Percentiles rank a stretch among this genome's conserved stretches.
Conservation (phyloP, 345 rosid species). For the Aethionema arabicum region DNA sequence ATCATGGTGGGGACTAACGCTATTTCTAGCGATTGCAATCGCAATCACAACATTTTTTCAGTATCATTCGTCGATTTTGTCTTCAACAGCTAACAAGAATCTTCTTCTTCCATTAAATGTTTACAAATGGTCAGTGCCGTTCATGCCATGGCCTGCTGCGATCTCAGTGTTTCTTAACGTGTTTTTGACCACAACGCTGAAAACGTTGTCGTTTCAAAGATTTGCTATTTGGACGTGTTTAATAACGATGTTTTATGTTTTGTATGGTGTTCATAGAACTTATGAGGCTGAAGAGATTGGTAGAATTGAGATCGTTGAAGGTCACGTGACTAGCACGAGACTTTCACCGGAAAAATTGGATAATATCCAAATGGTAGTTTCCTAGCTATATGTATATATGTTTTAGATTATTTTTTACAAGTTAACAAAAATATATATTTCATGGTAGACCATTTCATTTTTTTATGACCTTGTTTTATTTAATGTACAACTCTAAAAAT, state of each 20-base stretch:
- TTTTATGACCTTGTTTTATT: too few relatives aligned
- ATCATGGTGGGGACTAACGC: constrained; percentile 53
- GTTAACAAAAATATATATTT: not conserved
- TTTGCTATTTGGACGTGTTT: constrained; percentile 73
- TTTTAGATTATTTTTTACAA: not conserved
- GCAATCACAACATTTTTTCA: constrained; percentile 52
- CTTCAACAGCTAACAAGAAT: constrained; percentile 27
- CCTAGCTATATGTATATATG: not conserved
- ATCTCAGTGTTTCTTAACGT: constrained; percentile 69
- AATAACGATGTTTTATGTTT: constrained; percentile 62
- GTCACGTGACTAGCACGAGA: constrained; percentile 37
- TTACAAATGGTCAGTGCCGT: constrained; percentile 68
- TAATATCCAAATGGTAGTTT: constrained; percentile 21
- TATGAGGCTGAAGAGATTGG: constrained; percentile 74
- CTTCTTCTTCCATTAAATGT: not conserved
- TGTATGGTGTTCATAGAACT: constrained; percentile 88
- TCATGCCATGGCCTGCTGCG: constrained; percentile 95
- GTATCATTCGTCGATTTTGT: constrained; percentile 32
- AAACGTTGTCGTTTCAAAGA: constrained; percentile 55
- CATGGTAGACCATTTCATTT: not conserved
- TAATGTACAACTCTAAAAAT: too few relatives aligned
- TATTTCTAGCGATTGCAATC: constrained; percentile 45
- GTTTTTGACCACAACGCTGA: constrained; percentile 69
- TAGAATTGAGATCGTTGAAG: constrained; percentile 27
- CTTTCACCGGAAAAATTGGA: constrained; percentile 45